Conservation (phyloP, 2,329 filamentous ascomycete species). For the Aspergillus unguis region DNA sequence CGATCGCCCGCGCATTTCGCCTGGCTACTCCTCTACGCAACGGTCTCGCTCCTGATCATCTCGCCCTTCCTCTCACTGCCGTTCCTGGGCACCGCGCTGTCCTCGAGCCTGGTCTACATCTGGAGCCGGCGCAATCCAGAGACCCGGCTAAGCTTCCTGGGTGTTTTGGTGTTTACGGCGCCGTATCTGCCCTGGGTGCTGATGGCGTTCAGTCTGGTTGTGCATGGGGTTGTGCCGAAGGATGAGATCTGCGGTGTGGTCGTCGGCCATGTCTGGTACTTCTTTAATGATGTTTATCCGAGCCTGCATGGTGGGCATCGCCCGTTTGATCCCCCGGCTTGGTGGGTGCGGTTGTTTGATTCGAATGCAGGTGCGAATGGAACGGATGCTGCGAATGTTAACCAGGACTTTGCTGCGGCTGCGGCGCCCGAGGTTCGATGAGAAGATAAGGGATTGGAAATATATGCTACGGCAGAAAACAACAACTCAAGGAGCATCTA, state of each 20-base stretch:
- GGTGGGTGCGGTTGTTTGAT: conserved; percentile 86
- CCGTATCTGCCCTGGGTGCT: conserved; percentile 95
- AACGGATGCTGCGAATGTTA: conserved; percentile 28
- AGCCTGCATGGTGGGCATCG: conserved; percentile 79
- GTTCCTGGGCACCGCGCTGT: conserved; percentile 90
- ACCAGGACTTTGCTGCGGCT: conserved; percentile 33
- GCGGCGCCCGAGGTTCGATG: conserved; percentile 34
- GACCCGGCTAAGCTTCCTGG: conserved; percentile 82
- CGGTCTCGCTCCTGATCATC: conserved; percentile 71
- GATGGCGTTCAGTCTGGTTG: conserved; percentile 85
- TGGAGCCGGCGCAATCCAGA: conserved; percentile 96
- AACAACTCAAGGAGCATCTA: background rate
- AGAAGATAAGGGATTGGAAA: conserved; percentile 1
- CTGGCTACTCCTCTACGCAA: conserved; percentile 87
- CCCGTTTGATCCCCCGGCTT: conserved; percentile 82
- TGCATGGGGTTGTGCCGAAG: conserved; percentile 85
- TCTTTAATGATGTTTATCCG: conserved; percentile 95
- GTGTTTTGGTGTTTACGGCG: conserved; percentile 84
- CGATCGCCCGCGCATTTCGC: conserved; percentile 89
- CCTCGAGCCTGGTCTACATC: conserved; percentile 92
- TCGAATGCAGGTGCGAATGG: conserved; percentile 15
- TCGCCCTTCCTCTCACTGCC: conserved; percentile 87
- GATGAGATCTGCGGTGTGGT: conserved; percentile 95
- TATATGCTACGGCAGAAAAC: background rate
- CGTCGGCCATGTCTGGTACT: conserved; percentile 96